Evolutionary conservation across 305 asterid species (phyloP), one percentile per base, ranked within the genome.

Genomic region (Solanum hybrid): DNA sequence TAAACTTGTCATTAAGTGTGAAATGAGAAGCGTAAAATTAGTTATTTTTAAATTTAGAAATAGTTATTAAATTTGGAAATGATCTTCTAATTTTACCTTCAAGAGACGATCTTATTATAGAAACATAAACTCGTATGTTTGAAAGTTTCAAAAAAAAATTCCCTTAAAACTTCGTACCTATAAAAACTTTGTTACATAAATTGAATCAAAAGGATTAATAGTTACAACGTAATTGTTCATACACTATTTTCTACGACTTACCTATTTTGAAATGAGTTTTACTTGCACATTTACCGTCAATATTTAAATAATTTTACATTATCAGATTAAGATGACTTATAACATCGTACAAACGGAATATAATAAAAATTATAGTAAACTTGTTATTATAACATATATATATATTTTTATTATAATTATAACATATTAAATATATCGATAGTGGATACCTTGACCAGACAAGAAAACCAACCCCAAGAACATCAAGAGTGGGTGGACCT

Each of bases 401-500:
- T 27, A 27, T 27, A 27, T 27, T n/a, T n/a, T n/a, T n/a, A n/a
- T n/a, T n/a, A n/a, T n/a, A n/a, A n/a, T n/a, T n/a, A n/a, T 36
- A 37, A 77, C 9, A 3, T 24, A 34, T 0, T 34, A 77, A 9
- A 9, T 0, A 17, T 2, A 19, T 77, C 17, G 42, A 34, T 71
- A 34, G 82, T 34, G 32, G 82, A 71, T 93, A 95, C 98, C 99
- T 96, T 96, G 91, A 7, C 97, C 98, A 8, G 93, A 94, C 93
- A 96, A 90, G 86, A 95, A 94, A 72, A 95, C 93, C 42, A 94
- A 93, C 17, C 99, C 98, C n/a, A 94, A 95, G 89, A 94, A 92
- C 98, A 95, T 95, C 90, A 96, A 94, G 89, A 96, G 95, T 24
- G 98, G 99, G 78, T 96, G 99, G 91, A 96, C 99, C 99, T 95